Base-by-base conservation (phyloP, 225 moss, liverwort and hornwort species). In the Polytrichum commune region DNA sequence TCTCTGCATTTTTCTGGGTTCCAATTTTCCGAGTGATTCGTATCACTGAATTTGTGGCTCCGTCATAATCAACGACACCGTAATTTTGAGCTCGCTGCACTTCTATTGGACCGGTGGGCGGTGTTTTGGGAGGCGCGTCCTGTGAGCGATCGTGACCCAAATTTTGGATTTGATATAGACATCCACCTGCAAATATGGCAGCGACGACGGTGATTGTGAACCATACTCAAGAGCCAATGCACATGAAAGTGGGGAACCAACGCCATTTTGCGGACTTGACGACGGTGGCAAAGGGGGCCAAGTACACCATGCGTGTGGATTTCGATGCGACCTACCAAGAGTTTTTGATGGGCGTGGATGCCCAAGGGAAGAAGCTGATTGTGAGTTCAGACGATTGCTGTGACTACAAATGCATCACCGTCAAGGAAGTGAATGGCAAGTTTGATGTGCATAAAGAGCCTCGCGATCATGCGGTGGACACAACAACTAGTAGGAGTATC, bases 221-320 rank as follows among this genome's bases (percentile, higher is more conserved):
- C 64, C 66, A 80, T 27, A 82, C 86, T 29, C 72, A 57, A 53
- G 65, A 82, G 64, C 67, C 54, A 27, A 63, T 82, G 65, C 55
- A 83, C 29, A 64, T 86, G 74, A 82, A 74, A 67, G 86, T 86
- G 20, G 75, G 67, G 8, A 75, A 82, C 72, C 72, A 86, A n/a
- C 33, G 18, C 26, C 24, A 74, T 66, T 73, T 69, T 5, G 69
- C 61, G 1, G 82, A 86, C 28, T 72, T 80, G 68, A 69, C 75
- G 4, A 80, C 63, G 61, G 69, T 86, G 32, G 68, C 69, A 3
- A 73, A 66, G 38, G 79, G 82, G 5, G 75, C n/a, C 5, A 20
- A 72, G 69, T 72, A 73, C 27, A 77, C 69, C 1, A 75, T 83
- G 62, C 64, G 60, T 18, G 64, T 78, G 10, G 80, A 75, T 61